phyloP scores from a whole-genome alignment of 129 eudicot species.

The Kitagawia praeruptora region DNA sequence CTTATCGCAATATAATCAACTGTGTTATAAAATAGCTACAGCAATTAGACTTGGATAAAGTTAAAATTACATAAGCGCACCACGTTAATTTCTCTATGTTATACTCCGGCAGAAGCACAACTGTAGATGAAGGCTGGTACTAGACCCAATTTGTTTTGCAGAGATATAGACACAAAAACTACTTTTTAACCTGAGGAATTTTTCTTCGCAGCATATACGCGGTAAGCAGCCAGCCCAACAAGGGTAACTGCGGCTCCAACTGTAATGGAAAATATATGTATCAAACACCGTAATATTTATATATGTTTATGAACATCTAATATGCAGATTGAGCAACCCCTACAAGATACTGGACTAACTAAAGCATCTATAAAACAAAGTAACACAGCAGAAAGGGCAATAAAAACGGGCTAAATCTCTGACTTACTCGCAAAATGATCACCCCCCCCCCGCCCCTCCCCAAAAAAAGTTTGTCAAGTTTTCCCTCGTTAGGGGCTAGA shows the following conservation, averaged over 20 bases:
- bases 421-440: neutral
- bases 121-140: conserved; percentile 7
- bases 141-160: neutral
- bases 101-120: neutral
- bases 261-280: conserved; percentile 12
- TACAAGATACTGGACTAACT: neutral
- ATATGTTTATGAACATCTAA: neutral
- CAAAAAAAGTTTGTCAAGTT: neutral
- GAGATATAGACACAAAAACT: neutral
- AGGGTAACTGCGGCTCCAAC: conserved; percentile 86
- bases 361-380: neutral
- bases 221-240: conserved; percentile 82
- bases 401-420: too few relatives aligned
- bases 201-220: conserved; percentile 81
- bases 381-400: neutral
- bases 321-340: neutral
- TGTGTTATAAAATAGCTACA: neutral
- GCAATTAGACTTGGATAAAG: neutral
- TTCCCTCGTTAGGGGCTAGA: neutral
- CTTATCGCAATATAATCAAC: neutral
- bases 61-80: neutral
- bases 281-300: neutral
- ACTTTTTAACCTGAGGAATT: conserved; percentile 33
- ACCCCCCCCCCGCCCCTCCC: neutral
- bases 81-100: neutral